A percentile compares a stretch with the other conserved stretches of the same genome.
Evolutionary conservation across 2,329 filamentous ascomycete species (phyloP).

Genomic region (Apiospora arundinis): DNA sequence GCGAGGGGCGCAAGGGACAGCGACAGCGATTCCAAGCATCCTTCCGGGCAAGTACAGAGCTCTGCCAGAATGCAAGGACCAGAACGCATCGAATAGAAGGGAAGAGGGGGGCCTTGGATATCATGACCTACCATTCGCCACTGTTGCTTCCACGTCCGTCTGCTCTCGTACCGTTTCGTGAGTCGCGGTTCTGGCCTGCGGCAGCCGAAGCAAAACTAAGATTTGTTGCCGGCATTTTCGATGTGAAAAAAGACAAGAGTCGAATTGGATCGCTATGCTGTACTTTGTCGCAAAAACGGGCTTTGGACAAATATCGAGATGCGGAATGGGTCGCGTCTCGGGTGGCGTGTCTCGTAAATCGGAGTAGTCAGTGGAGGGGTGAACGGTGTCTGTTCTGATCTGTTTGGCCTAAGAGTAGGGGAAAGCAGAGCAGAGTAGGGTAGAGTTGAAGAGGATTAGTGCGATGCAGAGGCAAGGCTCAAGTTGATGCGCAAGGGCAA

Average conservation of each 20-base stretch:
- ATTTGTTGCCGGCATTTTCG: constrained; percentile 72
- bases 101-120: constrained; percentile 9
- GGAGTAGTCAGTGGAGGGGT: constrained; percentile 14
- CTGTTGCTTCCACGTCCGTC: constrained; percentile 62
- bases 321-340: constrained; percentile 16
- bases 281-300: constrained; percentile 5
- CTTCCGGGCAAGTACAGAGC: background rate
- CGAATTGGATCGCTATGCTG: constrained; percentile 7
- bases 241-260: background rate
- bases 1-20: background rate
- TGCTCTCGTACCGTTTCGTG: constrained; percentile 62
- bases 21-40: background rate
- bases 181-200: constrained; percentile 74
- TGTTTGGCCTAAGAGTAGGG: constrained; percentile 5
- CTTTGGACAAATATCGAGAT: constrained; percentile 15
- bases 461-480: constrained; percentile 14
- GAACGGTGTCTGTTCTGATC: background rate
- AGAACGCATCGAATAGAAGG: background rate
- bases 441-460: background rate
- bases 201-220: constrained; percentile 86
- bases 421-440: background rate
- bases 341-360: constrained; percentile 15
- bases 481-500: constrained; percentile 10
- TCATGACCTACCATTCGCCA: constrained; percentile 73
- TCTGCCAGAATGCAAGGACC: background rate